Evolutionary conservation across 2,329 filamentous ascomycete species (phyloP).

Genomic region (Alternaria brassicae): DNA sequence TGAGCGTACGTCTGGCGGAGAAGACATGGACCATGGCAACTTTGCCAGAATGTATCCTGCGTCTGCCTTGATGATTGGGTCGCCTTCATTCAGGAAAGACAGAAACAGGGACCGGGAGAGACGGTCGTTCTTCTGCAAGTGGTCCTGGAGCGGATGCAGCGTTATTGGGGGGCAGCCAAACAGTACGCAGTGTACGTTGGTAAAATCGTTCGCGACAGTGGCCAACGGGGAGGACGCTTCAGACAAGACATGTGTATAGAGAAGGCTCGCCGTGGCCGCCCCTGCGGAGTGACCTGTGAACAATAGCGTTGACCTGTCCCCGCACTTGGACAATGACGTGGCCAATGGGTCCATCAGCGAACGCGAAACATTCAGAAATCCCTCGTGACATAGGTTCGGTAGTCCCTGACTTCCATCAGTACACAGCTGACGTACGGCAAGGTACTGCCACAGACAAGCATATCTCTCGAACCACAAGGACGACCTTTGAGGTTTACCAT

Average conservation of each 20-base stretch:
- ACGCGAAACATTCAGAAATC: not conserved
- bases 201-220: not conserved
- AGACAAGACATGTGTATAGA: not conserved
- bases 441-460: not conserved
- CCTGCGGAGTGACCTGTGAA: conserved; percentile 5
- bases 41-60: not conserved
- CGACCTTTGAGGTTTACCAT: not conserved
- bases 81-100: conserved; percentile 1
- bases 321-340: not conserved
- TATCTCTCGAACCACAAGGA: not conserved
- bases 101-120: not conserved
- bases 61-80: conserved; percentile 5
- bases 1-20: not conserved
- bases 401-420: not conserved
- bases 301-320: not conserved
- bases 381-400: not conserved
- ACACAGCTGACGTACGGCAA: not conserved
- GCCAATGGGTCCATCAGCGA: not conserved
- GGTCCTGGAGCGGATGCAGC: not conserved
- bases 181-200: not conserved
- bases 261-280: conserved; percentile 1
- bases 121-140: not conserved
- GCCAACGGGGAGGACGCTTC: not conserved
- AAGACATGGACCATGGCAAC: not conserved
- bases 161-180: conserved; percentile 1